These are phyloP conservation scores for Aspergillus taichungensis DNA, from an alignment of 495 filamentous ascomycete species.

Conservation along the genomic window DNA sequence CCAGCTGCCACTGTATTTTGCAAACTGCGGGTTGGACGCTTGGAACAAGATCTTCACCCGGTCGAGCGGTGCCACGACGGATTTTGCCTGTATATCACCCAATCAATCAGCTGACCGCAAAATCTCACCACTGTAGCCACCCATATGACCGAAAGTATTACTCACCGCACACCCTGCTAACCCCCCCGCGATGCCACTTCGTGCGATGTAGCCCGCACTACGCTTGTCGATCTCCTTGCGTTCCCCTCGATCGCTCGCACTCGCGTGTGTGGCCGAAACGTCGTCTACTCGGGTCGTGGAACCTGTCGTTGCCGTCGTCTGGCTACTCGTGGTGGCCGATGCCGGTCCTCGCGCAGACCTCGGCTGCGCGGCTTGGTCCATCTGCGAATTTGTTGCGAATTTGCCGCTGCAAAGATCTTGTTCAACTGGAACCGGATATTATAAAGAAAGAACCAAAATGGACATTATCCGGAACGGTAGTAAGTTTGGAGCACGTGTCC, in stretches of 20 bases:
- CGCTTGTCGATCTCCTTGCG: constrained; percentile 50
- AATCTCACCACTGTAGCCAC: not conserved
- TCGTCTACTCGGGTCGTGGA: constrained; percentile 8
- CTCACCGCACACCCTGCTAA: constrained; percentile 79
- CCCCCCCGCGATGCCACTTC: constrained; percentile 78
- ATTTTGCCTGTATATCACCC: constrained; percentile 65
- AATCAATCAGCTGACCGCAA: constrained; percentile 2
- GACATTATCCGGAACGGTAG: constrained; percentile 24
- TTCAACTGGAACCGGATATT: constrained; percentile 2
- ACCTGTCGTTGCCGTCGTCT: constrained; percentile 6
- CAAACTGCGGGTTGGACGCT: constrained; percentile 84
- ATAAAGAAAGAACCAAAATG: constrained; percentile 10
- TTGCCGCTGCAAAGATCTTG: constrained; percentile 6
- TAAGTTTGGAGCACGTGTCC: constrained; percentile 18
- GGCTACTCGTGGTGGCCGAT: constrained; percentile 11
- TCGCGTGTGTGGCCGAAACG: constrained; percentile 2
- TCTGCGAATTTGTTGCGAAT: constrained; percentile 17
- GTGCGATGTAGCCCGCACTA: constrained; percentile 71
- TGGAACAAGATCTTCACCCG: constrained; percentile 99
- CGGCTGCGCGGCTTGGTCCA: constrained; percentile 28
- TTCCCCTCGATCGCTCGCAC: constrained; percentile 8
- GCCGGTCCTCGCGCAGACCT: constrained; percentile 17
- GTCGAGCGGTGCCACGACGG: constrained; percentile 89
- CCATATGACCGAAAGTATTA: constrained; percentile 7
- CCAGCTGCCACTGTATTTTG: constrained; percentile 86